Percentiles rank a stretch among this genome's conserved stretches.
These are phyloP conservation scores for Russula vinacea DNA, from an alignment of 768 basidiomycete species.

Conservation along the genomic window DNA sequence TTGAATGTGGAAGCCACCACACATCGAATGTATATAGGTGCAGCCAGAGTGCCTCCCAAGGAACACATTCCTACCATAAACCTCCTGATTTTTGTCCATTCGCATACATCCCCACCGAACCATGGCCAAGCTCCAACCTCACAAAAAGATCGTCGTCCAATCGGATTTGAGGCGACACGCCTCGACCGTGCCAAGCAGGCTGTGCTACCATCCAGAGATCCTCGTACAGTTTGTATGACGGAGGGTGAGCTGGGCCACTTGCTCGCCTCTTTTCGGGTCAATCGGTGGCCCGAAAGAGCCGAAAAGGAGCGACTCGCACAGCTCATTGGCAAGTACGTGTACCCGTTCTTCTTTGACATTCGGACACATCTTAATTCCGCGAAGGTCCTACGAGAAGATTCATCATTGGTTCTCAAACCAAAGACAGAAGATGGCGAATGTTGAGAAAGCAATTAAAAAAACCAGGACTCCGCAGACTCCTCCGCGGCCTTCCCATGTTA, in stretches of 20 bases:
- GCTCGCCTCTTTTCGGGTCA: slow-evolving; percentile 17
- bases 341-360: not conserved
- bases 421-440: slow-evolving; percentile 22
- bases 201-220: slow-evolving; percentile 15
- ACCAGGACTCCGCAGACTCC: not conserved
- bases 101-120: not conserved
- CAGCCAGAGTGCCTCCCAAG: slow-evolving; percentile 4
- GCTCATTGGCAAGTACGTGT: slow-evolving; percentile 24
- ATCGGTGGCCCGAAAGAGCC: slow-evolving; percentile 24
- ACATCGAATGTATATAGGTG: slow-evolving; percentile 24
- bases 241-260: slow-evolving; percentile 16
- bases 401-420: slow-evolving; percentile 28
- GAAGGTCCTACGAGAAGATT: slow-evolving; percentile 24
- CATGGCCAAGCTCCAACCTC: slow-evolving; percentile 24
- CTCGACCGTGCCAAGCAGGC: slow-evolving; percentile 7
- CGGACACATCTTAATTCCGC: not conserved
- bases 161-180: slow-evolving; percentile 15
- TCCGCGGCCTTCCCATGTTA: not conserved
- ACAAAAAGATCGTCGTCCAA: slow-evolving; percentile 18
- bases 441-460: slow-evolving; percentile 13
- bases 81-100: not conserved
- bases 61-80: not conserved
- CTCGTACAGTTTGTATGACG: slow-evolving; percentile 25
- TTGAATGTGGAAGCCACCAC: slow-evolving; percentile 24
- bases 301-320: slow-evolving; percentile 25